Evolutionary conservation across 1,139 yeast genomes (phyloP), one percentile per base, ranked within the genome.

Genomic region (Nakaseomyces delphensis): DNA sequence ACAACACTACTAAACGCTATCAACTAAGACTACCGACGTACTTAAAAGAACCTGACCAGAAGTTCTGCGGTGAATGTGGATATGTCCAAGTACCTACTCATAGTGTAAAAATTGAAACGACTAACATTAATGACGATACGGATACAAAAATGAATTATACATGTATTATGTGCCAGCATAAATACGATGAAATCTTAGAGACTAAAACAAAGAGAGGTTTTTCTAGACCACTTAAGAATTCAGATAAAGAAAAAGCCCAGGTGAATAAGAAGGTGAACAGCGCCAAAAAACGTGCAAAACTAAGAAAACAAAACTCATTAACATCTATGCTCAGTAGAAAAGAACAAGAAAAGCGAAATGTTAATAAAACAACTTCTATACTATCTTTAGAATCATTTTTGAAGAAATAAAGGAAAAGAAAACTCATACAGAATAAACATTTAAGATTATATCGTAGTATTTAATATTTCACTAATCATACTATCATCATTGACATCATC

Each of bases 321-420:
- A 48, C 60, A 0, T 60, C 47, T 41, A 53, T 76, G 50, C 57
- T 77, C 31, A 66, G 63, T 27, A 63, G 64, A 45, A 75, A 73
- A 58, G 70, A 67, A 50, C 64, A 68, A 43, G 66, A 64, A 38
- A 65, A 68, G 39, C 57, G 55, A 16, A 56, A 57, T 38, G 59
- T 60, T 43, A 60, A 52, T 5, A 40, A 30, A 9, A 35, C 39
- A 7, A 45, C 58, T 20, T 55, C 62, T 21, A 55, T 73, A 1
- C 57, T 76, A 41, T 69, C 71, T 50, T 60, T 76, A 24, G 70
- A 71, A 65, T 77, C 73, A 45, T 75, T 76, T 48, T 67, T 73
- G 70, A 62, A 63, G 30, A 47, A 44, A 21, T 51, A 38, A 44
- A 3, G 9, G 4, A n/a, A 25, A 25, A 11, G n/a, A 27, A 38